phyloP scores from a whole-genome alignment of 805 yeast genomes.

The Hanseniaspora vineae region DNA sequence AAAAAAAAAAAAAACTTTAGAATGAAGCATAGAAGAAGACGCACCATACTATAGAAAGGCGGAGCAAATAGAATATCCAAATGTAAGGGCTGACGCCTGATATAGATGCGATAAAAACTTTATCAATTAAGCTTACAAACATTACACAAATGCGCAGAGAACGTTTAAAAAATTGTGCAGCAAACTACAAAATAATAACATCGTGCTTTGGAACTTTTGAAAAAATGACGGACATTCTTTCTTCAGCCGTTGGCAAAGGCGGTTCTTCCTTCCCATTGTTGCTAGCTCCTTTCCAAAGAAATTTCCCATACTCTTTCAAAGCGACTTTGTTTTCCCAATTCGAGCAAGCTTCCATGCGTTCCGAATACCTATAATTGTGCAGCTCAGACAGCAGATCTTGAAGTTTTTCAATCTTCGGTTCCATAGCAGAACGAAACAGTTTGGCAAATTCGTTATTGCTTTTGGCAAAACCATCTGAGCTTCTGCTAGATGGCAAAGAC shows the following conservation, averaged over 20 bases:
- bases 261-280: conserved; percentile 17
- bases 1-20: no score
- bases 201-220: neutral
- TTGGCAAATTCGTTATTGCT: neutral
- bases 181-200: no score
- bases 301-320: conserved; percentile 12
- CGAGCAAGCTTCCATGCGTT: conserved; percentile 12
- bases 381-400: conserved; percentile 15
- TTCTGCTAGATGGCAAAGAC: no score
- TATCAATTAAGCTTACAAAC: no score
- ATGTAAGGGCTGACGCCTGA: no score
- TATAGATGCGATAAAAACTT: no score
- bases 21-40: no score
- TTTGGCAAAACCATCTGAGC: neutral
- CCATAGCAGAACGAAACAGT: conserved; percentile 6
- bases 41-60: no score
- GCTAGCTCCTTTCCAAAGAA: conserved; percentile 16
- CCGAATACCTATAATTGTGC: conserved; percentile 13
- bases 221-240: conserved; percentile 14
- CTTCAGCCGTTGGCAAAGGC: conserved; percentile 17
- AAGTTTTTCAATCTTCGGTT: conserved; percentile 15
- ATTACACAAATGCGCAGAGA: no score
- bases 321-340: conserved; percentile 19
- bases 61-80: no score
- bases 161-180: no score